Percentiles rank a stretch among this genome's conserved stretches.
Evolutionary conservation across 768 basidiomycete species (phyloP).

Genomic region (Hericium rajendrae): DNA sequence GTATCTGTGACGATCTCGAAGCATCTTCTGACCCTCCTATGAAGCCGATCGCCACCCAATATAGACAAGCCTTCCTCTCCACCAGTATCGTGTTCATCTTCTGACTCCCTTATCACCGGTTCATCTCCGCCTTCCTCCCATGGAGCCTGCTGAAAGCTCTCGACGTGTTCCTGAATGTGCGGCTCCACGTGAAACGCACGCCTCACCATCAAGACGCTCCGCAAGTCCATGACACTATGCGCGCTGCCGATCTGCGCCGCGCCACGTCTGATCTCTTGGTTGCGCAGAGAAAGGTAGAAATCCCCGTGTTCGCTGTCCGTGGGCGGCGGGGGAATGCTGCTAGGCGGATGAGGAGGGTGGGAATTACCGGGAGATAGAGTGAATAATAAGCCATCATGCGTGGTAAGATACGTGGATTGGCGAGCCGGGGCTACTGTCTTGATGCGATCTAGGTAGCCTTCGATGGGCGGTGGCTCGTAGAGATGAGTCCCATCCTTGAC

Average conservation of each 20-base stretch:
- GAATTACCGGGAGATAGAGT: slow-evolving; percentile 40
- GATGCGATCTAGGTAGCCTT: slow-evolving; percentile 78
- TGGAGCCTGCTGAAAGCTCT: slow-evolving; percentile 9
- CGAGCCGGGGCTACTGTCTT: slow-evolving; percentile 46
- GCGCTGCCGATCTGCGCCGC: slow-evolving; percentile 52
- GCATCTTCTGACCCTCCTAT: slow-evolving; percentile 48
- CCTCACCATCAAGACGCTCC: slow-evolving; percentile 54
- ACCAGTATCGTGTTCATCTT: slow-evolving; percentile 58
- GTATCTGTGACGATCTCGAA: slow-evolving; percentile 71
- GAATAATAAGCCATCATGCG: slow-evolving; percentile 70
- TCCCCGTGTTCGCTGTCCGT: slow-evolving; percentile 16
- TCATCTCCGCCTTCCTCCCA: slow-evolving; percentile 20
- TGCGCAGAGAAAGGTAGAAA: slow-evolving; percentile 27
- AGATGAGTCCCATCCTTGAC: slow-evolving; percentile 38
- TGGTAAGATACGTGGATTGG: slow-evolving; percentile 57
- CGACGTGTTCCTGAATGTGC: slow-evolving; percentile 15
- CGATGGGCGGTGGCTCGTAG: slow-evolving; percentile 70
- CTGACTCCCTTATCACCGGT: slow-evolving; percentile 25
- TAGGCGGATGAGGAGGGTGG: slow-evolving; percentile 65
- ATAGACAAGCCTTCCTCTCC: slow-evolving; percentile 41
- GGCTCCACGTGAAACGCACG: slow-evolving; percentile 47
- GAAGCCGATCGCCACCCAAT: slow-evolving; percentile 28
- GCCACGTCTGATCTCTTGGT: slow-evolving; percentile 53
- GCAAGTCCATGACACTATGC: slow-evolving; percentile 63
- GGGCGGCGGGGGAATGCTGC: slow-evolving; percentile 27